Evolutionary conservation across 352 stramenopile species (phyloP), one percentile per base, ranked within the genome.

Genomic region (Globisporangium takayamanum): DNA sequence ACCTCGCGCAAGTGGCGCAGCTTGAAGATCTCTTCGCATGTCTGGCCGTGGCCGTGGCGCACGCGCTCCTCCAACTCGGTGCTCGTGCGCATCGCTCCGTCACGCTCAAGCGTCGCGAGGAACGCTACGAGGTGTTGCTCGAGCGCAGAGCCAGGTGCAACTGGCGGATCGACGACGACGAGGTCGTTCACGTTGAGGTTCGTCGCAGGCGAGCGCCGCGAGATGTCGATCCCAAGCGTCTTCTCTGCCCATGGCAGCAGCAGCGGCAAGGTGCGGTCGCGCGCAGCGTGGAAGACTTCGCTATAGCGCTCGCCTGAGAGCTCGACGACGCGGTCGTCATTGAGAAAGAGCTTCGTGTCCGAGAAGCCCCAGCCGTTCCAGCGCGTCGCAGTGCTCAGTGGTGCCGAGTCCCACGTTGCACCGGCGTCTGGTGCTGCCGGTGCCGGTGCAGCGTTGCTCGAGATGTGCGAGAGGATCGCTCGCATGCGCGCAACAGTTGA

Each of bases 291-390:
- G 60, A 91, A 91, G n/a, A 91, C 68, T 55, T 86, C 70, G 46
- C 59, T 63, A 52, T 90, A 90, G 22, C 81, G 76, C 44, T 62
- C 60, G 37, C 81, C 81, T 0, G 70, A 73, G 57, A 91, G 77
- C 56, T 88, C 80, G 45, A 90, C 76, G 12, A 76, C 63, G 48
- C 74, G 69, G 25, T 76, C 41, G 5, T 56, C 55, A 59, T 90
- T 90, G 6, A 90, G 53, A 52, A 85, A 87, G 33, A 90, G 70
- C 50, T 78, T 76, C 48, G 80, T 90, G 70, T 90, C 80, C 18
- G 67, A 64, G 67, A 75, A 90, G 25, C 80, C 80, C 80, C 80
- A 90, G 49, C 80, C 80, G 57, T 88, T 85, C 80, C 80, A 90
- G 55, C 78, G 78, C 18, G 74, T 86, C 55, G 66, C 59, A 33